Conservation (phyloP, 768 basidiomycete species). For the Termitomyces sp. region DNA sequence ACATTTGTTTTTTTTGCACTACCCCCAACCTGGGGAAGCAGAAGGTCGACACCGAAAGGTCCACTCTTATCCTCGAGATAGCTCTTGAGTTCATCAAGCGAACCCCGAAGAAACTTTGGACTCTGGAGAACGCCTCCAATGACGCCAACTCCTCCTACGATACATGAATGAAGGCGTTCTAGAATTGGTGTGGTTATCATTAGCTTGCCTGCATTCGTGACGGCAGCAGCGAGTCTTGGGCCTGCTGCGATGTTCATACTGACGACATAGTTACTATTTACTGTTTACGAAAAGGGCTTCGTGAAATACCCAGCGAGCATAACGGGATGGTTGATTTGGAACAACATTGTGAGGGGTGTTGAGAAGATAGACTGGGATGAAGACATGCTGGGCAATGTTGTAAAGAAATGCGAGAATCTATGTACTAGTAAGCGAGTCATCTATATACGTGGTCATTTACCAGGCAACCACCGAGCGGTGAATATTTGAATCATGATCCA, state of each 20-base stretch:
- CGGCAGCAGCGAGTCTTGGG: constrained; percentile 79
- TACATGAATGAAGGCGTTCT: background rate
- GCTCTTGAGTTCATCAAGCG: constrained; percentile 71
- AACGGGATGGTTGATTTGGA: constrained; percentile 79
- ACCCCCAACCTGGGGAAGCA: constrained; percentile 81
- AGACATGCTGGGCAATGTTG: constrained; percentile 55
- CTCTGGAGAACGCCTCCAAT: constrained; percentile 80
- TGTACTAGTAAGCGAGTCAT: background rate
- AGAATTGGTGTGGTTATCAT: background rate
- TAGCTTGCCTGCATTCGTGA: constrained; percentile 77
- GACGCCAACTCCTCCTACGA: constrained; percentile 72
- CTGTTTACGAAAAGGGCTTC: background rate
- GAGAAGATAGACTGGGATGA: constrained; percentile 62
- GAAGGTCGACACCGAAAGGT: constrained; percentile 79
- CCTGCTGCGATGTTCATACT: constrained; percentile 89
- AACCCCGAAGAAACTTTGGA: constrained; percentile 64
- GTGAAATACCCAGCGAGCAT: constrained; percentile 67
- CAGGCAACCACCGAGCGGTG: too few relatives aligned
- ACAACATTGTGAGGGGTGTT: constrained; percentile 73
- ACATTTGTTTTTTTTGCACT: constrained; percentile 82
- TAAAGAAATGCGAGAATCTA: constrained; percentile 1
- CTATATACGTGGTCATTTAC: background rate
- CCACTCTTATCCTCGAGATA: constrained; percentile 72
- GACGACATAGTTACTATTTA: constrained; percentile 7
- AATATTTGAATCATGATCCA: too few relatives aligned